These are phyloP conservation scores for Termitomyces sp. DNA, from an alignment of 768 basidiomycete species.

Conservation along the genomic window DNA sequence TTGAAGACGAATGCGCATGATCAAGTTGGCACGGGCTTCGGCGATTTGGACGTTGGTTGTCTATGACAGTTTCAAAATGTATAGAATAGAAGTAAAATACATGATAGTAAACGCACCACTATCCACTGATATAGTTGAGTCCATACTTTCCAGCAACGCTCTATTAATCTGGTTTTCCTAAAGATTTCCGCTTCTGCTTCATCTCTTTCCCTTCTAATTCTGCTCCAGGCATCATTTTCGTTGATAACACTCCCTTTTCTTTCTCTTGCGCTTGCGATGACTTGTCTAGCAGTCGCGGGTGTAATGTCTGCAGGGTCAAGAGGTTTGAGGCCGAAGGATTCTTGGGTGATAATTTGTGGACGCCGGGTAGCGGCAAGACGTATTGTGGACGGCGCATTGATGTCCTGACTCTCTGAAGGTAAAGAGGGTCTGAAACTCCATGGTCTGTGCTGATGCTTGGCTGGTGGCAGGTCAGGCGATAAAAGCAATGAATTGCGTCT, in stretches of 20 bases:
- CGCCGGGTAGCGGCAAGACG: slow-evolving; percentile 37
- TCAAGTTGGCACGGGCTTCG: slow-evolving; percentile 61
- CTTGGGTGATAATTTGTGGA: slow-evolving; percentile 6
- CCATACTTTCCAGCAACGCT: slow-evolving; percentile 78
- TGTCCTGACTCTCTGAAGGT: slow-evolving; percentile 28
- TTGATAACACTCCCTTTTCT: slow-evolving; percentile 50
- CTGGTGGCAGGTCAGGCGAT: background rate
- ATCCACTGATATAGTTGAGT: slow-evolving; percentile 67
- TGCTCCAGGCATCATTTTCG: slow-evolving; percentile 76
- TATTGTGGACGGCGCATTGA: slow-evolving; percentile 29
- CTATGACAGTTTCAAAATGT: slow-evolving; percentile 29
- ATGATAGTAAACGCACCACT: slow-evolving; percentile 41
- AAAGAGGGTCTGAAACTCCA: background rate
- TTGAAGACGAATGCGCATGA: slow-evolving; percentile 53
- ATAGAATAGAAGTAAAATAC: background rate
- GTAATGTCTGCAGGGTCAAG: slow-evolving; percentile 12
- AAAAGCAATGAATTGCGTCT: slow-evolving; percentile 9
- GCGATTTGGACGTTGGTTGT: slow-evolving; percentile 66
- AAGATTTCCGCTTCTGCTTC: slow-evolving; percentile 70
- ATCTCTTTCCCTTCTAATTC: slow-evolving; percentile 63
- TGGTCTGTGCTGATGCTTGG: background rate
- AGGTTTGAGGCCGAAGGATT: slow-evolving; percentile 13
- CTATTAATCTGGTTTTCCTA: slow-evolving; percentile 55
- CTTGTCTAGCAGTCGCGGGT: slow-evolving; percentile 23
- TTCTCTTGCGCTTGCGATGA: slow-evolving; percentile 28